These are phyloP conservation scores for Chenopodium formosanum DNA, from an alignment of 148 eudicot genomes.

Conservation along the genomic window DNA sequence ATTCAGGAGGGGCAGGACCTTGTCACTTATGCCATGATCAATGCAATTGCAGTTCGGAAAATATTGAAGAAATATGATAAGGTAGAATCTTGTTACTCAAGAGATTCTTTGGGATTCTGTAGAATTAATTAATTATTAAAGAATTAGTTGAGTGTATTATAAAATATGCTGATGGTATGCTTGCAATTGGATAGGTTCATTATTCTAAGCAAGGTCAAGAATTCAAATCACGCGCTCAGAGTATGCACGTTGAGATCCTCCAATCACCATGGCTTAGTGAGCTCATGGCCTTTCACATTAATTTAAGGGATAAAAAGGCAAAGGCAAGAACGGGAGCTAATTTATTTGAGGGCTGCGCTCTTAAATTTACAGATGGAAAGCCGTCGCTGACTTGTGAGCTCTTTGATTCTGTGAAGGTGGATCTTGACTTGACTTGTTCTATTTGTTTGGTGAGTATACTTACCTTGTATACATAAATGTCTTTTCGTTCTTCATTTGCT, in stretches of 20 bases:
- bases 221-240: conserved; percentile 87
- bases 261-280: conserved; percentile 98
- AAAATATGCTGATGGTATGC: not conserved
- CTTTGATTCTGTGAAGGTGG: conserved; percentile 82
- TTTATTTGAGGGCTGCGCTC: conserved; percentile 61
- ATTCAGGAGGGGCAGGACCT: conserved; percentile 78
- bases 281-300: conserved; percentile 90
- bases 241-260: conserved; percentile 83
- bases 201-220: conserved; percentile 88
- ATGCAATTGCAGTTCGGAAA: conserved; percentile 85
- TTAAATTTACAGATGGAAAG: conserved; percentile 56
- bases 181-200: conserved; percentile 55
- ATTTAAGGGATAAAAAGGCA: conserved; percentile 52
- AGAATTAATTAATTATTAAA: not conserved
- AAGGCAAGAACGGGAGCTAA: conserved; percentile 36
- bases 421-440: conserved; percentile 82
- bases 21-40: conserved; percentile 76
- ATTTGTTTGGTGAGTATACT: conserved; percentile 75
- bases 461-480: not conserved
- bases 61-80: conserved; percentile 91
- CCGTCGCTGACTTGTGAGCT: conserved; percentile 79
- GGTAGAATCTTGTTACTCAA: conserved; percentile 38
- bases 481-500: not conserved
- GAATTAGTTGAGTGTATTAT: conserved; percentile 4
- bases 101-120: conserved; percentile 13